These are phyloP conservation scores for Podila epigama DNA, from an alignment of 192 early-diverging fungal genomes.

Conservation along the genomic window DNA sequence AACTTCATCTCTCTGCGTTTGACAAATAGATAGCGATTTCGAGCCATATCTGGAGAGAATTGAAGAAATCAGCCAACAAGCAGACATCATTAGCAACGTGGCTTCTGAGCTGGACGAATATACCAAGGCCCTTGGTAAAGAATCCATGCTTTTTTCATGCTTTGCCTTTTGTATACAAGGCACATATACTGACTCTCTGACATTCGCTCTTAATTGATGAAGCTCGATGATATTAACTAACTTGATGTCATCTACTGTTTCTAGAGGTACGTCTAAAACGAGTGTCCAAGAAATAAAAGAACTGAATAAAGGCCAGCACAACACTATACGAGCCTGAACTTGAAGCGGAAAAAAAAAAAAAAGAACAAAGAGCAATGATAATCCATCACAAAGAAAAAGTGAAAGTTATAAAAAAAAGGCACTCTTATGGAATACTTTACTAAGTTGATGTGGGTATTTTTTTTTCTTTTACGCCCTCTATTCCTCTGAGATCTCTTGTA, in stretches of 20 bases:
- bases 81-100: constrained; percentile 50
- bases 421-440: too few species aligned
- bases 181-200: too few species aligned
- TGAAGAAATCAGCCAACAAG: constrained; percentile 54
- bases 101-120: constrained; percentile 53
- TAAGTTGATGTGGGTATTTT: too few species aligned
- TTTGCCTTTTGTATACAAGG: too few species aligned
- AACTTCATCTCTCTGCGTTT: not conserved
- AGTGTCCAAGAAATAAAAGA: constrained; percentile 11
- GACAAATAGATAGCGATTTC: constrained; percentile 55
- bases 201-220: too few species aligned
- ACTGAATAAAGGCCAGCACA: too few species aligned
- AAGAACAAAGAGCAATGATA: not conserved
- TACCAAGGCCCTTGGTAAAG: constrained; percentile 52
- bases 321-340: not conserved
- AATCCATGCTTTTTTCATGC: not conserved
- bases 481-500: not conserved
- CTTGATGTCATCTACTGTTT: not conserved
- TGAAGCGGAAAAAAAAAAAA: not conserved
- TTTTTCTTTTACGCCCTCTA: not conserved
- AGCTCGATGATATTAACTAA: not conserved
- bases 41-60: constrained; percentile 52
- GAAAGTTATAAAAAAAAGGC: not conserved
- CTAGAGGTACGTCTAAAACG: constrained; percentile 20
- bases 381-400: not conserved